Evolutionary conservation across 495 filamentous ascomycete genomes (phyloP).

Genomic region (Aspergillus coremiiformis): DNA sequence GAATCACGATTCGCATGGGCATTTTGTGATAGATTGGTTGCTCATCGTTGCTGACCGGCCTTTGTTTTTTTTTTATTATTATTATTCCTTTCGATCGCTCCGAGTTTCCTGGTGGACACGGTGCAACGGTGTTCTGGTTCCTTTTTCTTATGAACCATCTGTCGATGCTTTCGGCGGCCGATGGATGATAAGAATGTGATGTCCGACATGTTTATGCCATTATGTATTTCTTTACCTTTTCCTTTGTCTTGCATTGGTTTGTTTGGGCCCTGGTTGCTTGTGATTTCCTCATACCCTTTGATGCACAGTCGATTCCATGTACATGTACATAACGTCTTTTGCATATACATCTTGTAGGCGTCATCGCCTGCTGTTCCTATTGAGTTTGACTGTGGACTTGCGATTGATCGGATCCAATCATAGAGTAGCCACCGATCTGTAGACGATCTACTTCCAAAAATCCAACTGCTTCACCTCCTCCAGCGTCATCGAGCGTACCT

Average conservation of each 20-base stretch:
- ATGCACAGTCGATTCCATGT: constrained; percentile 14
- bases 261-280: constrained; percentile 11
- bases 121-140: constrained; percentile 31
- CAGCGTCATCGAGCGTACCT: constrained; percentile 18
- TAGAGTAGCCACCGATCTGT: too few relatives aligned
- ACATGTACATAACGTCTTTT: constrained; percentile 20
- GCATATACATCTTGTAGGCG: constrained; percentile 16
- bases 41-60: constrained; percentile 5
- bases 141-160: constrained; percentile 11
- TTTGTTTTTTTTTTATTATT: too few relatives aligned
- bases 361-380: neutral
- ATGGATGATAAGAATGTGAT: constrained; percentile 22
- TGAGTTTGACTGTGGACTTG: too few relatives aligned
- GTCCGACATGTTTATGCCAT: constrained; percentile 24
- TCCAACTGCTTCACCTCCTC: constrained; percentile 21
- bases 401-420: too few relatives aligned
- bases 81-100: constrained; percentile 13
- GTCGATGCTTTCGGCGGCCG: constrained; percentile 14
- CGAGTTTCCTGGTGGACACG: constrained; percentile 17
- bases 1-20: neutral
- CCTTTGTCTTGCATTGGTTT: constrained; percentile 10
- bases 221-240: constrained; percentile 19
- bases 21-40: constrained; percentile 21
- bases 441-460: constrained; percentile 19
- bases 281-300: constrained; percentile 20